phyloP scores from a whole-genome alignment of 2,329 filamentous ascomycete species.

The Neophaeococcomyces aloes region DNA sequence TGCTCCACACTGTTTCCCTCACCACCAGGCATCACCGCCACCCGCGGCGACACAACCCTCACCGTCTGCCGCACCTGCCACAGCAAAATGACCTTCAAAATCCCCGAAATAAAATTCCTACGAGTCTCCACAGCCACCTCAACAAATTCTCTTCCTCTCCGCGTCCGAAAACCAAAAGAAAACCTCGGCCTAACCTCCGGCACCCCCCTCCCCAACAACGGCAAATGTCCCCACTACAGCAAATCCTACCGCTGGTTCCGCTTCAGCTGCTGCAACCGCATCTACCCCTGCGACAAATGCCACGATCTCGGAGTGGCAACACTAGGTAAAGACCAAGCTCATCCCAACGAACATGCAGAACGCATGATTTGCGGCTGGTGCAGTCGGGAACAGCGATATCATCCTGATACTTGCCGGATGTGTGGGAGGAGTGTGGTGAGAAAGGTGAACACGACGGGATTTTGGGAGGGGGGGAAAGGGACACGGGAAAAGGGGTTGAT shows the following conservation, averaged over 20 bases:
- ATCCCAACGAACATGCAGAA: conserved; percentile 70
- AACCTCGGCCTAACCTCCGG: conserved; percentile 45
- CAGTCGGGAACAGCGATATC: conserved; percentile 69
- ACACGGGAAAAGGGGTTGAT: conserved; percentile 62
- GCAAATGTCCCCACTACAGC: conserved; percentile 44
- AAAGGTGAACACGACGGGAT: conserved; percentile 53
- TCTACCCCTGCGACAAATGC: conserved; percentile 55
- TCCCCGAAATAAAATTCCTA: conserved; percentile 69
- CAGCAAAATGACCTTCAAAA: conserved; percentile 65
- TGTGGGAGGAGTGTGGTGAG: conserved; percentile 63
- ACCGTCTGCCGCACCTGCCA: conserved; percentile 74
- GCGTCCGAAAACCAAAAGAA: conserved; percentile 30
- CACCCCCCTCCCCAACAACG: conserved; percentile 43
- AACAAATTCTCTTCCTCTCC: conserved; percentile 9
- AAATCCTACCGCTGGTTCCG: conserved; percentile 50
- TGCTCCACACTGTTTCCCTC: conserved; percentile 59
- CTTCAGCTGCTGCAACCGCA: conserved; percentile 48
- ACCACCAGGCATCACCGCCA: conserved; percentile 54
- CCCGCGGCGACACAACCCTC: conserved; percentile 61
- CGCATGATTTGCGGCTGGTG: conserved; percentile 73
- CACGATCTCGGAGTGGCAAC: conserved; percentile 44
- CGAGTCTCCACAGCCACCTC: conserved; percentile 44
- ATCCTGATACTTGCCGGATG: conserved; percentile 62
- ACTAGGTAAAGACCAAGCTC: conserved; percentile 29
- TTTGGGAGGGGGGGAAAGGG: conserved; percentile 80